These are phyloP conservation scores for Colletotrichum navitas DNA, from an alignment of 2,329 filamentous ascomycete genomes.

Conservation along the genomic window DNA sequence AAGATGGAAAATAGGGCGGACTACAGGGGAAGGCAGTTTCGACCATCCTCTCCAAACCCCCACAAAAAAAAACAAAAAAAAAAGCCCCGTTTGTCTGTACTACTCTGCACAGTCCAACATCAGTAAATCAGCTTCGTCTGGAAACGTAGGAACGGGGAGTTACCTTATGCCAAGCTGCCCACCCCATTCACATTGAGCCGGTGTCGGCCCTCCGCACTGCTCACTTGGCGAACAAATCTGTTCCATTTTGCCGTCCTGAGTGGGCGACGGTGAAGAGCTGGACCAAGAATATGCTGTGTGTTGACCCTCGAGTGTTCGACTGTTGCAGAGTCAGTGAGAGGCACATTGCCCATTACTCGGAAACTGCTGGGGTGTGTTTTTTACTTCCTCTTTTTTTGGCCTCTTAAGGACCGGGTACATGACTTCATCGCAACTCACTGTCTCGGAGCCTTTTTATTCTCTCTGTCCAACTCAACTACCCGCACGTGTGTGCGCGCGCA, in stretches of 20 bases:
- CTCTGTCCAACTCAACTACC: conserved; percentile 9
- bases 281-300: neutral
- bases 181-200: conserved; percentile 11
- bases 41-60: neutral
- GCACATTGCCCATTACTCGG: neutral
- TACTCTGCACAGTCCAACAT: neutral
- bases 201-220: conserved; percentile 31
- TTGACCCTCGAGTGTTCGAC: neutral
- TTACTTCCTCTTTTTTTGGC: no score
- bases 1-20: neutral
- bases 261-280: neutral
- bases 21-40: neutral
- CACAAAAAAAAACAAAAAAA: neutral
- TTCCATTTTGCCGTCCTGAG: neutral
- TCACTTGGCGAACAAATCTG: conserved; percentile 12
- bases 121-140: conserved; percentile 1
- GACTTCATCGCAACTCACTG: conserved; percentile 27
- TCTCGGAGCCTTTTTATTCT: neutral
- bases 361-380: no score
- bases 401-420: conserved; percentile 19
- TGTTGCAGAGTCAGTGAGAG: neutral
- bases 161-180: conserved; percentile 32
- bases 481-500: neutral
- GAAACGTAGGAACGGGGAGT: neutral
- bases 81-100: neutral